Conservation (phyloP, 495 filamentous ascomycete species). For the Podospora appendiculata region DNA sequence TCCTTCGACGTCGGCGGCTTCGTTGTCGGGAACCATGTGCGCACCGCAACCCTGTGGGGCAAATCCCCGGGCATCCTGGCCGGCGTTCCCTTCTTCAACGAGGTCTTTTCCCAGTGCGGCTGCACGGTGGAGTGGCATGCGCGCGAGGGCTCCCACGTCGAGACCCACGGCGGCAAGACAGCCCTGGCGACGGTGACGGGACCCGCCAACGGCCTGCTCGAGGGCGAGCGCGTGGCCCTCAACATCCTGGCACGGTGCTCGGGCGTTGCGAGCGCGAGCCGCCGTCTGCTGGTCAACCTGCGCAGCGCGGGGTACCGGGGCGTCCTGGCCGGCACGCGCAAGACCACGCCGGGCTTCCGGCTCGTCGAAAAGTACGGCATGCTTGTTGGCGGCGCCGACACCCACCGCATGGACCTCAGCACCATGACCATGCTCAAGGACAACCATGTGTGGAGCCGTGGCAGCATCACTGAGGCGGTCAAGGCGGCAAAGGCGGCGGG, state of each 20-base stretch:
- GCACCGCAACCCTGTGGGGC: slow-evolving; percentile 78
- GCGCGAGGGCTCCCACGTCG: slow-evolving; percentile 62
- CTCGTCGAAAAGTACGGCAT: slow-evolving; percentile 98
- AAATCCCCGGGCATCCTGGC: slow-evolving; percentile 84
- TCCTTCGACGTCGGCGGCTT: slow-evolving; percentile 96
- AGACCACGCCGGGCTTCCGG: slow-evolving; percentile 93
- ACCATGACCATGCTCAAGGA: slow-evolving; percentile 98
- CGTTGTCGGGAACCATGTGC: slow-evolving; percentile 74
- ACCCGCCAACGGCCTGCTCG: slow-evolving; percentile 75
- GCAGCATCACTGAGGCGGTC: slow-evolving; percentile 77
- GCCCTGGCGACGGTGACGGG: slow-evolving; percentile 78
- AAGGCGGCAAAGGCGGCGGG: slow-evolving; percentile 73
- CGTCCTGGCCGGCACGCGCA: slow-evolving; percentile 87
- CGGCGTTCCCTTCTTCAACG: slow-evolving; percentile 90
- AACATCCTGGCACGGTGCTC: slow-evolving; percentile 90
- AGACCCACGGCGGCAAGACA: slow-evolving; percentile 37
- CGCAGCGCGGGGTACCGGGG: slow-evolving; percentile 64
- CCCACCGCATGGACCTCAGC: slow-evolving; percentile 84
- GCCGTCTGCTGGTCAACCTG: slow-evolving; percentile 41
- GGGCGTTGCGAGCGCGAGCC: slow-evolving; percentile 72
- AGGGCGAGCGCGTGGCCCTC: slow-evolving; percentile 87
- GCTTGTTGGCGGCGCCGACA: slow-evolving; percentile 84
- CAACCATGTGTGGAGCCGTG: slow-evolving; percentile 89
- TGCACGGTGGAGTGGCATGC: slow-evolving; percentile 88
- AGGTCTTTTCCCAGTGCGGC: slow-evolving; percentile 82